Conservation (phyloP, 768 basidiomycete species). For the Suillus subluteus region DNA sequence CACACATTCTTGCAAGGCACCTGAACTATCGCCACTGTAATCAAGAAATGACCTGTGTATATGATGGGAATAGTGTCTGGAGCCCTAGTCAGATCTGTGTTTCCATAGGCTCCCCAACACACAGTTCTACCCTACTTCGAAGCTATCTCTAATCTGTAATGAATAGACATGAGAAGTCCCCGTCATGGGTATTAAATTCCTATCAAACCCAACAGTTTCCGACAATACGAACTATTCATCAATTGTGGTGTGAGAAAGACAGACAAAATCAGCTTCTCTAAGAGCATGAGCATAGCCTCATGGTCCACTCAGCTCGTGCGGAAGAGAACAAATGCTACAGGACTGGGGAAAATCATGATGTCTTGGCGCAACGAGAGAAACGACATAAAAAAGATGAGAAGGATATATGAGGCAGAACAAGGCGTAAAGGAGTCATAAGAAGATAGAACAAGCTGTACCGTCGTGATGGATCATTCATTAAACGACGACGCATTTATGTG, state of each 20-base stretch:
- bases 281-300: constrained; percentile 24
- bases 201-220: constrained; percentile 34
- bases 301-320: constrained; percentile 31
- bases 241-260: constrained; percentile 10
- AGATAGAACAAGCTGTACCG: constrained; percentile 36
- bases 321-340: constrained; percentile 23
- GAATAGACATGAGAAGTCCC: constrained; percentile 18
- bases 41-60: background rate
- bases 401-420: constrained; percentile 40
- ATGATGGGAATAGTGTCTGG: background rate
- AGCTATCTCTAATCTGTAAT: constrained; percentile 5
- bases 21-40: constrained; percentile 47
- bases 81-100: background rate
- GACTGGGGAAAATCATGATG: constrained; percentile 28
- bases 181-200: constrained; percentile 40
- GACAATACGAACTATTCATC: constrained; percentile 39
- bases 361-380: constrained; percentile 22
- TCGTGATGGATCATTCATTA: constrained; percentile 47
- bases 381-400: constrained; percentile 30
- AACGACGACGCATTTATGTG: constrained; percentile 80
- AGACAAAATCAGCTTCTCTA: background rate
- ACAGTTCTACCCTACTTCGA: constrained; percentile 3
- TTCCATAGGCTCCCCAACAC: background rate
- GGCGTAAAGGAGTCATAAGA: constrained; percentile 38
- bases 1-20: constrained; percentile 35